Conservation (phyloP, 2,329 filamentous ascomycete genomes). For the Penicillium digitatum region DNA sequence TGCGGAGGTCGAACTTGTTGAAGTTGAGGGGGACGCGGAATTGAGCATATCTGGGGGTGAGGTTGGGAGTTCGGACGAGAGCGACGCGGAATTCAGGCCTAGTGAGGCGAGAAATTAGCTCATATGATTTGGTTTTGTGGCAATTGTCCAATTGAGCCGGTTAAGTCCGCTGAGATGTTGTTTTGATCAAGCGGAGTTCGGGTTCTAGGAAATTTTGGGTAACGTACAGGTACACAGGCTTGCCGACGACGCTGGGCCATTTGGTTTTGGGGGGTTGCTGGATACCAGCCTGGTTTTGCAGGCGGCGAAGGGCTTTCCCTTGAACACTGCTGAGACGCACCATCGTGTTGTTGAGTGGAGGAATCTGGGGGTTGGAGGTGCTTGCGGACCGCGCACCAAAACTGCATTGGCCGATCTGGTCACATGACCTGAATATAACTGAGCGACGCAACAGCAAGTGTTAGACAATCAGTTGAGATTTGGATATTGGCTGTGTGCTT, state of each 20-base stretch:
- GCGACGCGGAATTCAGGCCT: conserved; percentile 80
- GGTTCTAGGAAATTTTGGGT: conserved; percentile 9
- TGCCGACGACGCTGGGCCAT: conserved; percentile 26
- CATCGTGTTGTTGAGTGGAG: conserved; percentile 8
- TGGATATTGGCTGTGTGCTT: neutral
- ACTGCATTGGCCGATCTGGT: conserved; percentile 2
- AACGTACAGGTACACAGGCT: conserved; percentile 57
- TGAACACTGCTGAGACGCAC: conserved; percentile 5
- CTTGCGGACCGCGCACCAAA: conserved; percentile 6
- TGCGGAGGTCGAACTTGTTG: conserved; percentile 93
- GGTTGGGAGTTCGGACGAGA: conserved; percentile 67
- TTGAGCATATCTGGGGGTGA: conserved; percentile 75
- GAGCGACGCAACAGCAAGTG: neutral
- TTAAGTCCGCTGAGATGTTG: neutral
- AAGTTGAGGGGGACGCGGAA: conserved; percentile 89
- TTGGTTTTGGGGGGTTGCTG: neutral
- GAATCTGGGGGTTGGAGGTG: conserved; percentile 4
- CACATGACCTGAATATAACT: neutral
- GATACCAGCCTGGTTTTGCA: neutral
- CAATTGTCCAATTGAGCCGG: neutral
- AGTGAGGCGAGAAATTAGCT: conserved; percentile 1
- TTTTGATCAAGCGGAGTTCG: neutral
- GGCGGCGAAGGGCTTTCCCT: neutral
- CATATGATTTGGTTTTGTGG: neutral
- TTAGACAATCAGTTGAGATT: neutral